A percentile compares a stretch with the other conserved stretches of the same genome.
Conservation (phyloP, 768 basidiomycete genomes). For the Leccinum variicolor region DNA sequence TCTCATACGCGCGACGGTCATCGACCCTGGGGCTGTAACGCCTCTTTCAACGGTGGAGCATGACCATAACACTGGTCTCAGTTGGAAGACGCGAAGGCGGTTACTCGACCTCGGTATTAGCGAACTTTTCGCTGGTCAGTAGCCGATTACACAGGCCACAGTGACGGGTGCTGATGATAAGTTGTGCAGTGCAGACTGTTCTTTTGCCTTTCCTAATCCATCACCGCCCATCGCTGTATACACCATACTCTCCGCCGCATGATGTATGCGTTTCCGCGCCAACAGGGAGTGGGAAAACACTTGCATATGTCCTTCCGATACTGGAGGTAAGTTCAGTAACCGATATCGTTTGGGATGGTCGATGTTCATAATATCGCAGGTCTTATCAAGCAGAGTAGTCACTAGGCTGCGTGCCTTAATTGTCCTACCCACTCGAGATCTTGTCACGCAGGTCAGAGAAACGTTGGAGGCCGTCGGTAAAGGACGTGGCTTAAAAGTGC, state of each 20-base stretch:
- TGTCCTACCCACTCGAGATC: constrained; percentile 90
- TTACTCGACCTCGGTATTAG: constrained; percentile 76
- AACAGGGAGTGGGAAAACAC: constrained; percentile 96
- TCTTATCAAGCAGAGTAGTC: constrained; percentile 67
- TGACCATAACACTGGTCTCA: constrained; percentile 48
- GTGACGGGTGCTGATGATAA: constrained; percentile 13
- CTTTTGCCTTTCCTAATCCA: constrained; percentile 80
- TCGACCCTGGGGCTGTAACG: constrained; percentile 50
- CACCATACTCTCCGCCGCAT: constrained; percentile 59
- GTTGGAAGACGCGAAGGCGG: constrained; percentile 56
- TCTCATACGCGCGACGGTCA: constrained; percentile 63
- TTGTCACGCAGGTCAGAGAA: constrained; percentile 89
- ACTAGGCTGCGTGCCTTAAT: constrained; percentile 86
- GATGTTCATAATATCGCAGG: constrained; percentile 36
- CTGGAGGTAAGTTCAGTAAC: constrained; percentile 57
- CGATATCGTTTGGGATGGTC: neutral
- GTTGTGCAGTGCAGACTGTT: constrained; percentile 74
- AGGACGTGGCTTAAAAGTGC: constrained; percentile 83
- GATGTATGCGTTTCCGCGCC: constrained; percentile 96
- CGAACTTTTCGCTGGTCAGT: constrained; percentile 84
- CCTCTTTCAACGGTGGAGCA: constrained; percentile 39
- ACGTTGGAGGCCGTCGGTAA: constrained; percentile 83
- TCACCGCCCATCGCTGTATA: constrained; percentile 49
- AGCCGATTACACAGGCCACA: constrained; percentile 2
- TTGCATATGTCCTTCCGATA: constrained; percentile 94